Conservation (phyloP, 768 basidiomycete species). For the Termitomyces eurrhizus region DNA sequence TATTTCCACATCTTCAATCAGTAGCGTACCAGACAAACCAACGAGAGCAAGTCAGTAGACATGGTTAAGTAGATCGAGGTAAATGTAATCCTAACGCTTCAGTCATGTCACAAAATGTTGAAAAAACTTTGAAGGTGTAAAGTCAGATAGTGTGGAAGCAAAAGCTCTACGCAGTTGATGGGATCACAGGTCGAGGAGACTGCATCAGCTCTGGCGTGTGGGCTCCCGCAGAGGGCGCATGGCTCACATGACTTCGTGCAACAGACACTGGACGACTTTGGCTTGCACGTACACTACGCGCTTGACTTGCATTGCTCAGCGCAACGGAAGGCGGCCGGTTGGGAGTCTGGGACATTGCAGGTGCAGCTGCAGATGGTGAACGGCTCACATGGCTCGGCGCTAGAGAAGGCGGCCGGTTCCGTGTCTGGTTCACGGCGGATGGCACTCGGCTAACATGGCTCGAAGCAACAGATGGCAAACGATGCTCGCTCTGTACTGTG, state of each 20-base stretch:
- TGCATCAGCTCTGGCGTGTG: background rate
- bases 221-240: background rate
- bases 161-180: background rate
- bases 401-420: background rate
- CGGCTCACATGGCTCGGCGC: slow-evolving; percentile 2
- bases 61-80: background rate
- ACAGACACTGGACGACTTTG: background rate
- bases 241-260: background rate
- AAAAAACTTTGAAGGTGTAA: background rate
- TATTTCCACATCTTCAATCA: background rate
- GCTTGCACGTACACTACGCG: background rate
- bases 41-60: background rate
- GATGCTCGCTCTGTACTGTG: background rate
- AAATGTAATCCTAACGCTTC: background rate
- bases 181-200: background rate
- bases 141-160: background rate
- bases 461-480: background rate
- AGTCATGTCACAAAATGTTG: background rate
- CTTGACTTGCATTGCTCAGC: background rate
- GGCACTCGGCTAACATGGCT: background rate
- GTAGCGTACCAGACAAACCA: background rate
- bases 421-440: background rate
- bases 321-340: background rate
- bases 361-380: slow-evolving; percentile 1
- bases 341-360: background rate